A percentile compares a stretch with the other conserved stretches of the same genome.
Conservation (phyloP, 441 rosid species). For the Adansonia gregorii region DNA sequence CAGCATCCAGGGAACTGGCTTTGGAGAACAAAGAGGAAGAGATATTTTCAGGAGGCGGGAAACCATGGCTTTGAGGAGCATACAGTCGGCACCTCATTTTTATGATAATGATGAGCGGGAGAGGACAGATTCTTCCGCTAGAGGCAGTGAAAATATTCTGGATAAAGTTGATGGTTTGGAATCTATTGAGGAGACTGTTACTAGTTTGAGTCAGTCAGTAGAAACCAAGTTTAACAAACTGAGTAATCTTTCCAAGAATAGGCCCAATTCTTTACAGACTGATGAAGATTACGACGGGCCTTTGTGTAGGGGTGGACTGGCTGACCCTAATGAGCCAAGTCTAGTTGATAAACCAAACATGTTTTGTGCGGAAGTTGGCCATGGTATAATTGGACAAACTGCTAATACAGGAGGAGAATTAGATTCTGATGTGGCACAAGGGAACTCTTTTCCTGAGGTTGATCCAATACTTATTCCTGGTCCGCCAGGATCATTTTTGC, state of each 20-base stretch:
- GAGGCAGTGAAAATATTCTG: conserved; percentile 32
- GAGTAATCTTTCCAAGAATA: conserved; percentile 38
- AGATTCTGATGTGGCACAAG: conserved; percentile 50
- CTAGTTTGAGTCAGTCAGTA: conserved; percentile 39
- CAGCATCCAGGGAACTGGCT: conserved; percentile 25
- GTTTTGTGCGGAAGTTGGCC: conserved; percentile 55
- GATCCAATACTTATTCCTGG: conserved; percentile 97
- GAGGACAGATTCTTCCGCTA: conserved; percentile 42
- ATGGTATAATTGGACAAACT: conserved; percentile 41
- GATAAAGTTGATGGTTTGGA: conserved; percentile 38
- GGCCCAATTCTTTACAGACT: conserved; percentile 46
- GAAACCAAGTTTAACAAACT: conserved; percentile 47
- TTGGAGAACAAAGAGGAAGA: conserved; percentile 36
- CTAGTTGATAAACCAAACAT: conserved; percentile 50
- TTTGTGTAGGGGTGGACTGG: conserved; percentile 41
- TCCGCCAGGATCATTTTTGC: conserved; percentile 95
- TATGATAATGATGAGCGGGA: conserved; percentile 32
- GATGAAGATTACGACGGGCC: conserved; percentile 46
- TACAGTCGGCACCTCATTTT: conserved; percentile 27
- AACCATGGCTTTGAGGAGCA: conserved; percentile 41
- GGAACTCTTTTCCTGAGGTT: conserved; percentile 66
- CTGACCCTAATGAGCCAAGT: conserved; percentile 34
- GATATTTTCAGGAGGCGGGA: conserved; percentile 38
- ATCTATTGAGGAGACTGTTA: conserved; percentile 40
- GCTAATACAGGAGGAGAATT: conserved; percentile 42